These are phyloP conservation scores for Exophiala calicioides DNA, from an alignment of 2,329 filamentous ascomycete species.

Conservation along the genomic window DNA sequence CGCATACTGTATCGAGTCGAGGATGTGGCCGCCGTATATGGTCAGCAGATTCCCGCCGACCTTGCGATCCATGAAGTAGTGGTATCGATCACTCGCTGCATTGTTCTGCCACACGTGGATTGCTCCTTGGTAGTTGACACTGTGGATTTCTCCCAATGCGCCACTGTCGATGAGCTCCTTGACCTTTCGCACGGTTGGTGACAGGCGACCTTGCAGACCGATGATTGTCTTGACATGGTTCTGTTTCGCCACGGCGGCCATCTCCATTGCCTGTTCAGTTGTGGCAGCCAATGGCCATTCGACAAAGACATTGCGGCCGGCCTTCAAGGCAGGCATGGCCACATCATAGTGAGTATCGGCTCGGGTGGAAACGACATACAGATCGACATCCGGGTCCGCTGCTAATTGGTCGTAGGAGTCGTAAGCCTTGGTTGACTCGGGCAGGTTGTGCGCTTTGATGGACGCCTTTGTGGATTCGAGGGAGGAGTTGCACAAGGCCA, in stretches of 20 bases:
- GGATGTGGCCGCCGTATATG: constrained; percentile 39
- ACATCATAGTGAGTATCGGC: constrained; percentile 56
- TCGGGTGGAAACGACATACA: constrained; percentile 57
- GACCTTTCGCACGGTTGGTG: constrained; percentile 49
- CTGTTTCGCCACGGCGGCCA: constrained; percentile 41
- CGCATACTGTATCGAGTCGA: constrained; percentile 29
- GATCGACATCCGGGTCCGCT: constrained; percentile 52
- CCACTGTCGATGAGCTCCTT: constrained; percentile 49
- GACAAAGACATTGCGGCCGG: constrained; percentile 57
- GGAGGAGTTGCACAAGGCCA: constrained; percentile 56
- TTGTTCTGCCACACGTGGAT: constrained; percentile 39
- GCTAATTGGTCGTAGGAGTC: constrained; percentile 54
- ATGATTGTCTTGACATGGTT: constrained; percentile 47
- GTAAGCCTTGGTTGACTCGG: constrained; percentile 49
- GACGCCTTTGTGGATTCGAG: constrained; percentile 47
- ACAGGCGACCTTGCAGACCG: constrained; percentile 54
- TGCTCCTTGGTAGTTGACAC: constrained; percentile 48
- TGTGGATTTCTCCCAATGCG: constrained; percentile 55
- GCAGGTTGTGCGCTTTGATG: constrained; percentile 47
- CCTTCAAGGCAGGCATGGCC: constrained; percentile 49
- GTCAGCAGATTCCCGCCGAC: constrained; percentile 48
- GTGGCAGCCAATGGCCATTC: constrained; percentile 61
- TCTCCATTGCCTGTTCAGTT: constrained; percentile 42
- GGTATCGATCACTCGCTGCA: constrained; percentile 35
- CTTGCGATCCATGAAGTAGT: constrained; percentile 53